Base-by-base conservation (phyloP, 768 basidiomycete genomes). In the Sporobolomyces phaffii region DNA sequence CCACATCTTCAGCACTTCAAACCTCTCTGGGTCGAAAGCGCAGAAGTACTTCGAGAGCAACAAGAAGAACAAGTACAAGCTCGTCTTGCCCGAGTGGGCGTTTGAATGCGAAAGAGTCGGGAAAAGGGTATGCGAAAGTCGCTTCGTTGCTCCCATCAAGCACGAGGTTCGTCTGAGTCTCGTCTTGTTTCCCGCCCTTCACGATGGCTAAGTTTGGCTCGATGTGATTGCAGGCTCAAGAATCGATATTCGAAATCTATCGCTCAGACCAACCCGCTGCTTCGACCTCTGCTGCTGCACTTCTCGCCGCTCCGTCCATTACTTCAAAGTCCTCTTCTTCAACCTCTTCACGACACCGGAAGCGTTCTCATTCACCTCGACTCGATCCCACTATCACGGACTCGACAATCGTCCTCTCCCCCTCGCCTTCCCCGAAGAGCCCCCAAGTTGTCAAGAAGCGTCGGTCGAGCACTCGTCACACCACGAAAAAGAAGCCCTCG, bases 1-100 rank as follows among this genome's bases (percentile, higher is more conserved):
- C 10, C 90, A 92, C 75, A 85, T 91, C 56, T 74, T 92, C 43
- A 87, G 87, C 13, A 89, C 88, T 9, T 83, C 84, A 69, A 82
- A 82, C 59, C 80, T 90, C 62, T 88, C 81, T 73, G 88, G 82
- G 22, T 83, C 84, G 31, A 91, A 91, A 77, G 86, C 83, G 4
- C 84, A 90, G 64, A 84, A 81, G 72, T 73, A 85, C 56, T 77
- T 90, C 60, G 83, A 81, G 24, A 76, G 78, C 28, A 84, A 83
- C 72, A 79, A 79, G 36, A 79, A 80, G 68, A 81, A 76, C 62
- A 80, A 80, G 40, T 79, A 80, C 26, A 81, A 86, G 61, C 82
- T 91, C 60, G 87, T 91, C 36, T 84, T 81, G 24, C 76, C 76
- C 8, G 66, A 68, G 29, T 76, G 76, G 76, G 68, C 72, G 9